Evolutionary conservation across 2,329 filamentous ascomycete species (phyloP).

Genomic region (Arthroderma sp.): DNA sequence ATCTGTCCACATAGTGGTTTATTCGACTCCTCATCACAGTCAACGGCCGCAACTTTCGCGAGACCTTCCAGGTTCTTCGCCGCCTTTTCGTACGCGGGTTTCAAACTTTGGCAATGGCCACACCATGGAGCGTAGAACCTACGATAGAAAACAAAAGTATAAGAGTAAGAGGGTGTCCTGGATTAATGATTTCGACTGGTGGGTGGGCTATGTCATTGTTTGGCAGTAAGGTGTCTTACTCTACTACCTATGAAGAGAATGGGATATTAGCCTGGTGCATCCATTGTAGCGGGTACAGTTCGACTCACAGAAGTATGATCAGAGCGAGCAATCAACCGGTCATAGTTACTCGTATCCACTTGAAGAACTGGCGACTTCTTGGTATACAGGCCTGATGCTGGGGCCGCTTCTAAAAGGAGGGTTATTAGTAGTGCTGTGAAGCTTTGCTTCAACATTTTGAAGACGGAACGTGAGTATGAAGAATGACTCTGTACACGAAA

Average conservation of each 20-base stretch:
- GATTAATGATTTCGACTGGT: no score
- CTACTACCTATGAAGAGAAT: constrained; percentile 33
- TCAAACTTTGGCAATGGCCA: constrained; percentile 90
- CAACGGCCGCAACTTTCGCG: constrained; percentile 84
- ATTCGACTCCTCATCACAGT: constrained; percentile 90
- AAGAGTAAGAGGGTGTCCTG: constrained; percentile 4
- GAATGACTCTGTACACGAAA: neutral
- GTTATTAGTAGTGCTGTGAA: constrained; percentile 40
- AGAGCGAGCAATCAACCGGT: constrained; percentile 69
- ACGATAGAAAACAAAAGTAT: constrained; percentile 13
- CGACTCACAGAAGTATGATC: constrained; percentile 75
- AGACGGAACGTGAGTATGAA: neutral
- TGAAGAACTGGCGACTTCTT: constrained; percentile 82
- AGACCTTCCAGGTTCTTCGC: constrained; percentile 81
- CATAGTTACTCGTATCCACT: constrained; percentile 65
- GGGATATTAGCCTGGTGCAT: neutral
- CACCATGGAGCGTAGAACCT: constrained; percentile 98
- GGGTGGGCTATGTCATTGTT: no score
- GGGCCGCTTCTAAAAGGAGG: constrained; percentile 52
- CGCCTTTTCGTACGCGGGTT: constrained; percentile 89
- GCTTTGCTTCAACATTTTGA: constrained; percentile 23
- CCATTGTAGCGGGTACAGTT: neutral
- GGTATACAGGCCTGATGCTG: constrained; percentile 55
- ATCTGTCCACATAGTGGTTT: constrained; percentile 74
- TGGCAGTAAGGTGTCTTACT: constrained; percentile 28